Conservation (phyloP, 2,329 filamentous ascomycete genomes). For the Alternaria dauci region DNA sequence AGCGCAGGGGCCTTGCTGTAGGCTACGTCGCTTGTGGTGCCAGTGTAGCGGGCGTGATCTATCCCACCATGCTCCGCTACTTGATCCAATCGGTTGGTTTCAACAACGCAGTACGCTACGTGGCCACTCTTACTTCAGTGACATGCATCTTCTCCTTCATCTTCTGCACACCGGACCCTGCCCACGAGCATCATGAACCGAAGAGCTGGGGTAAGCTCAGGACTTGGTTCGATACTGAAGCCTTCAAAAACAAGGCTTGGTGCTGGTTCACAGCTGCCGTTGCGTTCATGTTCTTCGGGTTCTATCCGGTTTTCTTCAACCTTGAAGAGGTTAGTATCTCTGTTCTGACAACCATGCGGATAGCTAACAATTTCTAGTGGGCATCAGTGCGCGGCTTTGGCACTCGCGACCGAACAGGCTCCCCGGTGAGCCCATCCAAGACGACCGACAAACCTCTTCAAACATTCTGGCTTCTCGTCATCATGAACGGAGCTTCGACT, state of each 20-base stretch:
- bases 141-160: conserved; percentile 55
- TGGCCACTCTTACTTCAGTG: conserved; percentile 52
- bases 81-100: conserved; percentile 56
- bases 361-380: conserved; percentile 49
- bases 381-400: conserved; percentile 55
- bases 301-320: conserved; percentile 63
- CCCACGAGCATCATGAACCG: conserved; percentile 49
- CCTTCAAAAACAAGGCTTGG: conserved; percentile 55
- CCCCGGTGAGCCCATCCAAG: conserved; percentile 13
- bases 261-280: conserved; percentile 56
- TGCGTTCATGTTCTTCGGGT: conserved; percentile 61
- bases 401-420: conserved; percentile 39
- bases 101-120: conserved; percentile 55
- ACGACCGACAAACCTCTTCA: conserved; percentile 48
- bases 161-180: conserved; percentile 56
- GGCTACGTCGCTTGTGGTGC: conserved; percentile 62
- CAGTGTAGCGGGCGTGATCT: conserved; percentile 57
- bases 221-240: conserved; percentile 57
- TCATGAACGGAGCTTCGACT: conserved; percentile 61
- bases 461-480: conserved; percentile 59
- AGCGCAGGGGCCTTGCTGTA: conserved; percentile 58
- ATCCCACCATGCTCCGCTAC: conserved; percentile 58
- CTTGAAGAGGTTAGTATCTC: conserved; percentile 55
- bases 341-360: background rate
- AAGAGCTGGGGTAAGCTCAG: conserved; percentile 50